Evolutionary conservation across 2,329 filamentous ascomycete genomes (phyloP).

Genomic region (Penicillium oxalicum): DNA sequence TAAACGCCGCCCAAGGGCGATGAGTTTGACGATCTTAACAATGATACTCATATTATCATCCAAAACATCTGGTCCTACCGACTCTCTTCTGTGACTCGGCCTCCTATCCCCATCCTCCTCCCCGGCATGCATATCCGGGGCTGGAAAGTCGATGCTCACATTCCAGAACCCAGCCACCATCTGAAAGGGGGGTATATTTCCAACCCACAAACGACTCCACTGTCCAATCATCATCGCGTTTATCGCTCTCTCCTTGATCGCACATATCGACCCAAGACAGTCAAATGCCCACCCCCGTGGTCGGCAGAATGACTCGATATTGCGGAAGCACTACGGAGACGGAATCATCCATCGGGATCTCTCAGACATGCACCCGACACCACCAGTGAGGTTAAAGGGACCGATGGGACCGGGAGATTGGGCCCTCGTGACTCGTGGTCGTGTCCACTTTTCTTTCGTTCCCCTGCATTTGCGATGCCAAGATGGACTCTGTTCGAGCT

Average conservation of each 20-base stretch:
- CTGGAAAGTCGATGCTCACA: not conserved
- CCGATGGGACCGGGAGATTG: not conserved
- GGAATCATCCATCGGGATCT: too few species aligned
- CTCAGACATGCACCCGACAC: too few species aligned
- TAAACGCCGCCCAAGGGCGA: too few species aligned
- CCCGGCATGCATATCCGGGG: not conserved
- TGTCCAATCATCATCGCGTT: not conserved
- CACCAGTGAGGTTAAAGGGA: too few species aligned
- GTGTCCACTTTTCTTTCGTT: too few species aligned
- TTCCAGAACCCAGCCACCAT: too few species aligned
- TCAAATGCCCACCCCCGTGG: not conserved
- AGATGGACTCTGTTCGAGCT: not conserved
- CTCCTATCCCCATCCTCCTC: not conserved
- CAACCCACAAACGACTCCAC: not conserved
- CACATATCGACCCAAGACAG: not conserved
- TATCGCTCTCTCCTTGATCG: not conserved
- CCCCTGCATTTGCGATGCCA: not conserved
- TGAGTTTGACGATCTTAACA: too few species aligned
- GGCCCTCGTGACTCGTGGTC: not conserved
- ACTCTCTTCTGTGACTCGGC: not conserved
- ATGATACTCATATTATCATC: too few species aligned
- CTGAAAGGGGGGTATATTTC: too few species aligned
- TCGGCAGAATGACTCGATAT: too few species aligned
- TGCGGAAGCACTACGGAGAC: too few species aligned
- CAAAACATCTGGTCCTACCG: not conserved